Percentiles rank a stretch among this genome's conserved stretches.
phyloP scores from a whole-genome alignment of 2,329 filamentous ascomycete genomes.

The Trichophyton mentagrophytes region DNA sequence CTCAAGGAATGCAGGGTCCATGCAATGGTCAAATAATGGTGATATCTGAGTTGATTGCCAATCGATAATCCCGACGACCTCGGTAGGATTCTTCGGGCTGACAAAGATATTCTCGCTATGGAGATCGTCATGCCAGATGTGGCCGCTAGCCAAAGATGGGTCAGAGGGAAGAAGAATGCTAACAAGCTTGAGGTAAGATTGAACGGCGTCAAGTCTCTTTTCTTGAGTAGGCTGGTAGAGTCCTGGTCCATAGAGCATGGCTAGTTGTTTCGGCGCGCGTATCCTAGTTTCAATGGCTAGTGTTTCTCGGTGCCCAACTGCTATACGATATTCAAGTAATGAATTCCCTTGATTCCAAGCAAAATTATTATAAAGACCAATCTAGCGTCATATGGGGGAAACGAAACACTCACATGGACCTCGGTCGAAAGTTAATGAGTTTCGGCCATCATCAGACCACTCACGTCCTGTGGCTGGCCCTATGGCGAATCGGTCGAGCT shows the following conservation, averaged over 20 bases:
- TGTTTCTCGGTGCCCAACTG: conserved; percentile 24
- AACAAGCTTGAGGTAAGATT: conserved; percentile 7
- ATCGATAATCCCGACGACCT: conserved; percentile 18
- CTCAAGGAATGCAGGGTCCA: conserved; percentile 15
- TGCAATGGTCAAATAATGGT: conserved; percentile 16
- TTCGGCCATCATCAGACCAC: conserved; percentile 23
- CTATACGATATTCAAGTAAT: conserved; percentile 21
- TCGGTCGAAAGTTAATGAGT: conserved; percentile 20
- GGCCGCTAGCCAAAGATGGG: conserved; percentile 11
- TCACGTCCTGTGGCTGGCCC: conserved; percentile 26
- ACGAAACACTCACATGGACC: conserved; percentile 26
- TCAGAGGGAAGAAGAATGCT: conserved; percentile 6
- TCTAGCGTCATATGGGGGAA: conserved; percentile 1
- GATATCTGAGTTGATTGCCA: conserved; percentile 16
- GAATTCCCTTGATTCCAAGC: conserved; percentile 17
- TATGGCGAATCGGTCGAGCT: conserved; percentile 24
- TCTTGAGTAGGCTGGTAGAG: conserved; percentile 23
- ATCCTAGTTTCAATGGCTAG: conserved; percentile 17
- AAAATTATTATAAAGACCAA: not conserved
- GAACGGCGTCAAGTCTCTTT: conserved; percentile 14
- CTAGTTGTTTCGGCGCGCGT: conserved; percentile 11
- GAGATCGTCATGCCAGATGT: conserved; percentile 33
- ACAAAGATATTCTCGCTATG: conserved; percentile 32
- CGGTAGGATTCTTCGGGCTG: conserved; percentile 8
- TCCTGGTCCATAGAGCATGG: conserved; percentile 26